A percentile compares a stretch with the other conserved stretches of the same genome.
phyloP scores from a whole-genome alignment of 2,329 filamentous ascomycete genomes.

The Ophiostoma sp. region DNA sequence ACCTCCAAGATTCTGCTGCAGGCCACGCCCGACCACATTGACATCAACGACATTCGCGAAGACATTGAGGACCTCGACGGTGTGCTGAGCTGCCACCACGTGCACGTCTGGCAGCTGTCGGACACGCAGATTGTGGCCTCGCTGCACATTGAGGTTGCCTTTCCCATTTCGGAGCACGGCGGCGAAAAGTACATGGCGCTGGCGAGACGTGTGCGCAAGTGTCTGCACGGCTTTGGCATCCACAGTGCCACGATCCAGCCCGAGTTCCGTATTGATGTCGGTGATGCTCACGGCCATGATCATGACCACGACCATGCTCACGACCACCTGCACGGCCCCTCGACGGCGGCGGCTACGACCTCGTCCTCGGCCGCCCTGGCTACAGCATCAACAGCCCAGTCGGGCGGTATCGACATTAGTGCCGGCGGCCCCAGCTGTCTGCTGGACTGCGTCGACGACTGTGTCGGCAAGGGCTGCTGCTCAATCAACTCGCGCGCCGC shows the following conservation, averaged over 20 bases:
- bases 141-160: slow-evolving; percentile 86
- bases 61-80: slow-evolving; percentile 83
- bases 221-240: slow-evolving; percentile 91
- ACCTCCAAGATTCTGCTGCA: slow-evolving; percentile 87
- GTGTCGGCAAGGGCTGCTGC: slow-evolving; percentile 45
- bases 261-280: slow-evolving; percentile 59
- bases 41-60: slow-evolving; percentile 82
- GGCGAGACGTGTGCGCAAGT: slow-evolving; percentile 74
- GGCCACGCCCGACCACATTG: slow-evolving; percentile 83
- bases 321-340: neutral
- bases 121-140: slow-evolving; percentile 92
- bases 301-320: neutral
- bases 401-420: slow-evolving; percentile 27
- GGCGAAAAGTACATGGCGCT: slow-evolving; percentile 84
- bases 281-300: slow-evolving; percentile 23
- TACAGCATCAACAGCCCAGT: slow-evolving; percentile 23
- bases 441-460: slow-evolving; percentile 49
- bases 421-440: slow-evolving; percentile 38
- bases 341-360: neutral
- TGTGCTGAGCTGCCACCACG: slow-evolving; percentile 85
- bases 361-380: neutral
- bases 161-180: slow-evolving; percentile 78
- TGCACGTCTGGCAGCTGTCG: slow-evolving; percentile 96
- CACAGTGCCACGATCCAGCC: slow-evolving; percentile 97
- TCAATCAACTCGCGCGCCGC: slow-evolving; percentile 35